Evolutionary conservation across 495 filamentous ascomycete species (phyloP).

Genomic region (Trypethelium eluteriae): DNA sequence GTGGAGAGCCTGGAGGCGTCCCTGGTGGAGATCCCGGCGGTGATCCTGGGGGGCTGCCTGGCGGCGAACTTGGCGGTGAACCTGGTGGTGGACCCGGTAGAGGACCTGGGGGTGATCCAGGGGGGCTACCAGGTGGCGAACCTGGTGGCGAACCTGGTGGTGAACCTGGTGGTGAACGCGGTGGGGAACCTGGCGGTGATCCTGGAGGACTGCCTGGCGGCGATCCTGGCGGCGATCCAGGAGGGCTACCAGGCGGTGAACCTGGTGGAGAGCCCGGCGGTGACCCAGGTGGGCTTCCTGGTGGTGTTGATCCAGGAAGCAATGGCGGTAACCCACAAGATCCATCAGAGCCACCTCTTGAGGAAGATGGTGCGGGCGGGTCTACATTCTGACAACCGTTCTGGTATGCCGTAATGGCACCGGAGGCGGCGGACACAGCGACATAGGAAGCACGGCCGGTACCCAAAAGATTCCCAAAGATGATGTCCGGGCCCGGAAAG

Average conservation of each 20-base stretch:
- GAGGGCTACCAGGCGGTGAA: too few relatives aligned
- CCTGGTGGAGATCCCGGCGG: not conserved
- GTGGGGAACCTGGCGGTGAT: not conserved
- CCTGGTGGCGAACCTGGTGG: not conserved
- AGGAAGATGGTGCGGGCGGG: not conserved
- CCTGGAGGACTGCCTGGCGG: not conserved
- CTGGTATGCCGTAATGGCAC: not conserved
- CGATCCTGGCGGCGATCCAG: not conserved
- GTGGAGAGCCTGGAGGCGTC: not conserved
- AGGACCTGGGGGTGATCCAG: not conserved
- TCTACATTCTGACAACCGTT: not conserved
- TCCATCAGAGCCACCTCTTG: not conserved
- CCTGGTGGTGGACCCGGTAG: not conserved
- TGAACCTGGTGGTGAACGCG: not conserved
- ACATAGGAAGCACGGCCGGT: not conserved
- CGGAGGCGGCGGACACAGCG: not conserved
- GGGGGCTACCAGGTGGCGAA: not conserved
- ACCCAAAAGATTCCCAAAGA: not conserved
- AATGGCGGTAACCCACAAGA: not conserved
- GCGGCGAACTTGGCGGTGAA: not conserved
- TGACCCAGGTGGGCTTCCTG: not conserved
- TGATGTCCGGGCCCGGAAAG: not conserved
- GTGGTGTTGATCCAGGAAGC: not conserved
- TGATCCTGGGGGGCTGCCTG: not conserved
- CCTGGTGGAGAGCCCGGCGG: not conserved